Evolutionary conservation across 2,329 filamentous ascomycete genomes (phyloP), one percentile per base, ranked within the genome.

Genomic region (Fusarium foetens): DNA sequence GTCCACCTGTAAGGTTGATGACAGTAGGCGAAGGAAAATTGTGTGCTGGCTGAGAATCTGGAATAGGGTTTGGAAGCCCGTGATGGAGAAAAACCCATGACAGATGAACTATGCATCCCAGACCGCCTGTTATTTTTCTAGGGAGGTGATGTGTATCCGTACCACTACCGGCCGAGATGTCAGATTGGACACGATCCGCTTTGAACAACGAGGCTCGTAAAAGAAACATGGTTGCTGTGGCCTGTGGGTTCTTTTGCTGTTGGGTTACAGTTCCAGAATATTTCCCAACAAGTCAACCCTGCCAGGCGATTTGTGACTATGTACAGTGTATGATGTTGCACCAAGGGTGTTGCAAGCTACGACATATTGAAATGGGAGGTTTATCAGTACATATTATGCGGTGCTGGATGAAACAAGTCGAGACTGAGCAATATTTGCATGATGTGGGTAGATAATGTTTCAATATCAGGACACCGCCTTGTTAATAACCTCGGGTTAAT

Each of bases 1-100:
- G 65, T 67, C 65, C 65, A 66, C 62, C 65, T 53, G 41, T 63
- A 68, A 68, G 63, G 63, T 58, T 60, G 21, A 63, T 66, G 63
- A 58, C 57, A 45, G 48, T 35, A 73, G 54, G 60, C 42, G 25
- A 52, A 39, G 38, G 57, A 43, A 43, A 64, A 52, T 41, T 62
- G 33, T 63, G 65, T 65, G 53, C 42, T 58, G 59, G 66, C 46
- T 66, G 43, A 45, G 51, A 59, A 51, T 70, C 66, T 66, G 46
- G 70, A 61, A 70, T 73, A 70, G 70, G 70, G 70, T 63, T 70
- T 48, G n/a, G 38, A 53, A 70, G 66, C 60, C 70, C 70, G 66
- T 70, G 48, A 66, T 70, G 66, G 66, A 43, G 69, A 61, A 65
- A 25, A 62, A 46, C 54, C 65, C 39, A 49, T 60, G 57, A 58